A percentile compares a stretch with the other conserved stretches of the same genome.
phyloP scores from a whole-genome alignment of 805 yeast genomes.

The Starmerella scarabaei region DNA sequence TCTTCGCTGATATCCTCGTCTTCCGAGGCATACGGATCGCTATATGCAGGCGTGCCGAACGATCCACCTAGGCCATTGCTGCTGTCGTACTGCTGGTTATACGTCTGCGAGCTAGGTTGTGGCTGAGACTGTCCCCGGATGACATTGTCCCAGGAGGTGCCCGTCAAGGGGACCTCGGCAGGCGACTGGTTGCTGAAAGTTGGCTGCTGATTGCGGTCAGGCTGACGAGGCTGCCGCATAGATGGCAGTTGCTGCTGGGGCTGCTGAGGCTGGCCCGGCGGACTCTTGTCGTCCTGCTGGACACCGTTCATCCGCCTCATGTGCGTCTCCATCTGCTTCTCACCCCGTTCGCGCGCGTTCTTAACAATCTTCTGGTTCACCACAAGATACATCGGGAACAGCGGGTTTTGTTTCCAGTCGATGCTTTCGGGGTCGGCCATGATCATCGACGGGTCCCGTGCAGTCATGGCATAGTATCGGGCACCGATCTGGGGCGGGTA shows the following conservation, averaged over 20 bases:
- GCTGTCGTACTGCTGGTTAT: not conserved
- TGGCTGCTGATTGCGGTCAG: not conserved
- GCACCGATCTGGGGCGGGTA: conserved; percentile 21
- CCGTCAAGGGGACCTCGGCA: conserved; percentile 3
- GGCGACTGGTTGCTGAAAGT: not conserved
- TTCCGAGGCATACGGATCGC: not conserved
- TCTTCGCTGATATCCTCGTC: conserved; percentile 4
- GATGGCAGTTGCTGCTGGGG: no score
- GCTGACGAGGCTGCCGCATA: no score
- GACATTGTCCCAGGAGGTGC: conserved; percentile 16
- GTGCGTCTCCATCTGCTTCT: not conserved
- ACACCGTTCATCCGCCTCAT: conserved; percentile 2
- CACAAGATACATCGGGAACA: conserved; percentile 21
- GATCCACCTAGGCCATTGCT: not conserved
- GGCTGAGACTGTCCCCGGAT: no score
- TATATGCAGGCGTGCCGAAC: not conserved
- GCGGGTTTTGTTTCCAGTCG: conserved; percentile 19
- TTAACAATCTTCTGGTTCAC: conserved; percentile 9
- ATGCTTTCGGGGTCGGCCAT: conserved; percentile 18
- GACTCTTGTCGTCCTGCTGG: not conserved
- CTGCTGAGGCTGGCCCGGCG: not conserved
- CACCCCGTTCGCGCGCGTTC: not conserved
- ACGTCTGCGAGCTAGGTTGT: not conserved
- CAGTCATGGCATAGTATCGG: conserved; percentile 18
- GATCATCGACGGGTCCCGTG: conserved; percentile 14